These are phyloP conservation scores for Colletotrichum magnum DNA, from an alignment of 2,329 filamentous ascomycete genomes.

Conservation along the genomic window DNA sequence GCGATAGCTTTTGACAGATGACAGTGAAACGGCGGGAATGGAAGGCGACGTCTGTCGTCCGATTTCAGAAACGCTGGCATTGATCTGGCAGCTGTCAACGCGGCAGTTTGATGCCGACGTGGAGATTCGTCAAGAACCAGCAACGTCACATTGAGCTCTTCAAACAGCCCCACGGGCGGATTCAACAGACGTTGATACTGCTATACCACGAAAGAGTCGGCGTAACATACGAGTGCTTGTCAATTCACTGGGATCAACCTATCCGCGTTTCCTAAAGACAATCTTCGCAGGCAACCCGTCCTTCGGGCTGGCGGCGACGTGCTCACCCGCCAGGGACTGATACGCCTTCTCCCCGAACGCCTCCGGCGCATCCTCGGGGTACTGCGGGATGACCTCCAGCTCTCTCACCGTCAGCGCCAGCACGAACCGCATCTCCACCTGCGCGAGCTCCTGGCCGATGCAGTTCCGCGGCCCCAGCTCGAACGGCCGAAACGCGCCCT, in stretches of 20 bases:
- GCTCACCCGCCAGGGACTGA: too few species aligned
- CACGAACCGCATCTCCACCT: constrained; percentile 65
- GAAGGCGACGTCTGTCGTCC: neutral
- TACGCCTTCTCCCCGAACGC: too few species aligned
- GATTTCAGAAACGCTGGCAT: constrained; percentile 6
- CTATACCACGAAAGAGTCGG: neutral
- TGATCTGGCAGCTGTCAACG: neutral
- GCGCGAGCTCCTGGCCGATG: constrained; percentile 68
- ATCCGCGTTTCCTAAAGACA: too few species aligned
- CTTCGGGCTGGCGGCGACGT: too few species aligned
- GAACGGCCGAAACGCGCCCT: constrained; percentile 57
- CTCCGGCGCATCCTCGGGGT: too few species aligned
- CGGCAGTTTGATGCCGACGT: neutral
- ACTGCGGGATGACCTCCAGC: too few species aligned
- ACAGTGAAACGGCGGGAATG: too few species aligned
- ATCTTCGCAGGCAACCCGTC: too few species aligned
- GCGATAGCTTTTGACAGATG: too few species aligned
- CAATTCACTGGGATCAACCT: too few species aligned
- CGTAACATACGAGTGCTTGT: too few species aligned
- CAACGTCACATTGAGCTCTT: neutral
- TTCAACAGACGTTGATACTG: neutral
- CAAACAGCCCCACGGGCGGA: constrained; percentile 7
- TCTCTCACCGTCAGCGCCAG: constrained; percentile 47
- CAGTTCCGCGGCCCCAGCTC: constrained; percentile 66
- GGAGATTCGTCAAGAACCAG: neutral